Evolutionary conservation across 768 basidiomycete genomes (phyloP).

Genomic region (Butyriboletus loyo): DNA sequence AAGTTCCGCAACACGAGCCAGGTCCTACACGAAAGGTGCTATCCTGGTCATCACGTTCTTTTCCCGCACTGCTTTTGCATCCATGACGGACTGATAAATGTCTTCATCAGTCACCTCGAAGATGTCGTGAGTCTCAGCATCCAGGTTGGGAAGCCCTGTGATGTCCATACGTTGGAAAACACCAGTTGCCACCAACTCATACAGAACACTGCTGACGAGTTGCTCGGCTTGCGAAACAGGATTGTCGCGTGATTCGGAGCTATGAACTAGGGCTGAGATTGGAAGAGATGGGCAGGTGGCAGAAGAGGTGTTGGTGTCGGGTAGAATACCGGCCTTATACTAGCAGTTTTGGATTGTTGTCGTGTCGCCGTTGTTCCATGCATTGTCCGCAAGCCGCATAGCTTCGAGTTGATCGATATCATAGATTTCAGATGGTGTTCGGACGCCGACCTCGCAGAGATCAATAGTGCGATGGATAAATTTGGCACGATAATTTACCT

Average conservation of each 20-base stretch:
- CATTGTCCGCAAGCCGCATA: not conserved
- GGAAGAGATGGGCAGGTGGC: no score
- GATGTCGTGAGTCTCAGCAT: not conserved
- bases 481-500: no score
- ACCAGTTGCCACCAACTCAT: not conserved
- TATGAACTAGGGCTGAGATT: not conserved
- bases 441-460: no score
- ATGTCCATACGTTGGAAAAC: not conserved
- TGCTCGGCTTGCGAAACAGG: not conserved
- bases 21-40: no score
- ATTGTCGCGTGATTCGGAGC: not conserved
- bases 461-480: no score
- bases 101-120: not conserved
- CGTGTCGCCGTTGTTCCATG: not conserved
- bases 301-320: not conserved
- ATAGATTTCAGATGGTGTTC: no score
- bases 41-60: not conserved
- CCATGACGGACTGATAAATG: not conserved
- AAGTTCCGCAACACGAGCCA: no score
- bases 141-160: not conserved
- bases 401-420: constrained; percentile 1
- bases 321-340: not conserved
- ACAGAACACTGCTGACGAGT: not conserved
- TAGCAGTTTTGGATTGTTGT: not conserved
- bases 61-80: not conserved